Evolutionary conservation across 352 stramenopile genomes (phyloP).

Genomic region (Phytopythium cucurbitacearum): DNA sequence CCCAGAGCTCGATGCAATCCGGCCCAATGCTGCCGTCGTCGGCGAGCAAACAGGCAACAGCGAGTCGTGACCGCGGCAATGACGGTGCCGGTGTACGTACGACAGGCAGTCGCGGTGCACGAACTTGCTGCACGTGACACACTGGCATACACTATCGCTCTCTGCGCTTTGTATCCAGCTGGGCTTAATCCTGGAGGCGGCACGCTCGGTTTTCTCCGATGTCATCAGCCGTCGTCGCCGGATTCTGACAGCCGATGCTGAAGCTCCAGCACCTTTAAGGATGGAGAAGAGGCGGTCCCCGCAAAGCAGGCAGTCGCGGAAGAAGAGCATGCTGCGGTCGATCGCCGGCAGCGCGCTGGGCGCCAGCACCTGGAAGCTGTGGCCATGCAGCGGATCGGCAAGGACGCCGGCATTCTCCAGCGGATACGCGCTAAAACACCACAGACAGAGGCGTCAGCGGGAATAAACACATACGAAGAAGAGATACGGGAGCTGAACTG

Average conservation of each 20-base stretch:
- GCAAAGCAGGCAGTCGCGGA: slow-evolving; percentile 56
- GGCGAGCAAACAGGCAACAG: slow-evolving; percentile 32
- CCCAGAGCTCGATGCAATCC: no score
- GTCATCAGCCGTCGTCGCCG: neutral
- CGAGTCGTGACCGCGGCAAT: slow-evolving; percentile 30
- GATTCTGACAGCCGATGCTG: slow-evolving; percentile 2
- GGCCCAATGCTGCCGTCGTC: neutral
- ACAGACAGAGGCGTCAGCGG: neutral
- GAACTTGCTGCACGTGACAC: slow-evolving; percentile 45
- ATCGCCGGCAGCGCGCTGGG: slow-evolving; percentile 29
- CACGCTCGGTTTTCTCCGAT: neutral
- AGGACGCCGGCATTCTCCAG: slow-evolving; percentile 29
- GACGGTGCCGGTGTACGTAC: slow-evolving; percentile 37
- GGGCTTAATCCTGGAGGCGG: neutral
- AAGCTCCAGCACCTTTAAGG: slow-evolving; percentile 1
- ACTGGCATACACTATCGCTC: slow-evolving; percentile 35
- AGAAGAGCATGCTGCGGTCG: slow-evolving; percentile 57
- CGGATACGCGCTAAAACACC: slow-evolving; percentile 27
- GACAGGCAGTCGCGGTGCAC: slow-evolving; percentile 54
- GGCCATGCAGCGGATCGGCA: slow-evolving; percentile 46
- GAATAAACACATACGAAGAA: slow-evolving; percentile 1
- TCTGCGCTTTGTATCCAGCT: neutral
- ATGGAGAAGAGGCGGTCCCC: slow-evolving; percentile 41
- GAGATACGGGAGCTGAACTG: neutral
- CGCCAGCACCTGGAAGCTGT: slow-evolving; percentile 45